phyloP scores from a whole-genome alignment of 1,139 yeast genomes.

The Candida sp. region DNA sequence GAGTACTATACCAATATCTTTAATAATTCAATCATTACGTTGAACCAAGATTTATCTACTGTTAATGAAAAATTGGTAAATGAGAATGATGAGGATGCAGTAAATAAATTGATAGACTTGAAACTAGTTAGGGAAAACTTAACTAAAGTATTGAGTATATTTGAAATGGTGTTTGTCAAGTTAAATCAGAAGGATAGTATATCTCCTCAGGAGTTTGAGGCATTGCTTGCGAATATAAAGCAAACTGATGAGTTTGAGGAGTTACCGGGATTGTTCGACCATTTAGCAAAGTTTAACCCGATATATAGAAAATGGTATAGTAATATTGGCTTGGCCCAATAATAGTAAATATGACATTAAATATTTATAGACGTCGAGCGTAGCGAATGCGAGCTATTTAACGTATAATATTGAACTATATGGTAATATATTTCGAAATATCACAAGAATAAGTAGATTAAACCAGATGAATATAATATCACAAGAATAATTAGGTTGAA shows the following conservation, averaged over 20 bases:
- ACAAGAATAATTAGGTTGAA: too few species aligned
- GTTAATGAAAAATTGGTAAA: conserved; percentile 16
- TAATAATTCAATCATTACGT: conserved; percentile 52
- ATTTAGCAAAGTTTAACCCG: conserved; percentile 45
- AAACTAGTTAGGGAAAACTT: conserved; percentile 44
- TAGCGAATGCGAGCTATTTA: too few species aligned
- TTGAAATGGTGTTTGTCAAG: conserved; percentile 20
- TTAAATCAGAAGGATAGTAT: background rate
- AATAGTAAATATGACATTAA: too few species aligned
- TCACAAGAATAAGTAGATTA: too few species aligned
- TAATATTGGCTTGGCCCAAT: conserved; percentile 10
- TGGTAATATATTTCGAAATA: too few species aligned
- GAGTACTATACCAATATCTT: conserved; percentile 63
- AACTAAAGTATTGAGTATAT: conserved; percentile 37
- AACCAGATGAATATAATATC: too few species aligned
- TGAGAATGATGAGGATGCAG: conserved; percentile 15
- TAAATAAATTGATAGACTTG: conserved; percentile 41
- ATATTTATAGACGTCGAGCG: too few species aligned
- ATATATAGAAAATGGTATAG: conserved; percentile 42
- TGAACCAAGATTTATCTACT: conserved; percentile 45
- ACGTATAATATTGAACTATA: too few species aligned
- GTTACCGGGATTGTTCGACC: conserved; percentile 50
- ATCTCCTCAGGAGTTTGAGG: conserved; percentile 7
- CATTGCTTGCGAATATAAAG: conserved; percentile 16
- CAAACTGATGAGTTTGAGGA: conserved; percentile 42